These are phyloP conservation scores for Wallacemonas sp. DNA, from an alignment of 208 protist species.

Conservation along the genomic window DNA sequence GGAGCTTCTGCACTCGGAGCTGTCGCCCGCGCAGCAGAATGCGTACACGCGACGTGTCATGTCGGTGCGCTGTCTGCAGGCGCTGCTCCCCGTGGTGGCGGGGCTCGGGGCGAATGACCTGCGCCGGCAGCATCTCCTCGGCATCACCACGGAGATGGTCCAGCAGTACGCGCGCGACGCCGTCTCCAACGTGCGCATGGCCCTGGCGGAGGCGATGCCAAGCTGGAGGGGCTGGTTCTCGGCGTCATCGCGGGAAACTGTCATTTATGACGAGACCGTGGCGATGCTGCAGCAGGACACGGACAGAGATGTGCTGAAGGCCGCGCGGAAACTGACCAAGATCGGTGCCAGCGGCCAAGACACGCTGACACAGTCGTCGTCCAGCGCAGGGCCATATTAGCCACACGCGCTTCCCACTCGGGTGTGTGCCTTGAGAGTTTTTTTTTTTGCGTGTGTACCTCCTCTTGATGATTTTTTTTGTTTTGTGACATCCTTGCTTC, in stretches of 20 bases:
- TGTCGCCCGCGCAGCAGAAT: constrained; percentile 18
- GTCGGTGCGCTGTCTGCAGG: constrained; percentile 55
- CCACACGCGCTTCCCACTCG: background rate
- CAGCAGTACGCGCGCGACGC: constrained; percentile 41
- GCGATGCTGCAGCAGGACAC: constrained; percentile 45
- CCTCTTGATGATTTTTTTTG: background rate
- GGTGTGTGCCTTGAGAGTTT: background rate
- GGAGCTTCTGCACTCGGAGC: constrained; percentile 60
- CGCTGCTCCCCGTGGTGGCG: constrained; percentile 53
- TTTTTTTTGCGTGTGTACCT: background rate
- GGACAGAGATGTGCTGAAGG: constrained; percentile 55
- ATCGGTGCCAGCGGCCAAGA: background rate
- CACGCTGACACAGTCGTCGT: background rate
- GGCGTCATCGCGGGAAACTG: constrained; percentile 18
- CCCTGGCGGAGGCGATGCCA: constrained; percentile 46
- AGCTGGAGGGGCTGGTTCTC: constrained; percentile 52
- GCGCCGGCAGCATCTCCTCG: constrained; percentile 49
- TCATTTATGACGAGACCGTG: constrained; percentile 42
- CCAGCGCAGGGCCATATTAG: constrained; percentile 5
- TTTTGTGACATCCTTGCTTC: background rate
- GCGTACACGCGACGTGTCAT: constrained; percentile 61
- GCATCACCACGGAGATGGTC: constrained; percentile 49
- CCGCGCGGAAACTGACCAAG: constrained; percentile 12
- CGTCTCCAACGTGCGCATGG: constrained; percentile 76
- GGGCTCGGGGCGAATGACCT: constrained; percentile 44